Evolutionary conservation across 2,329 filamentous ascomycete genomes (phyloP).

Genomic region (Lachnellula willkommii): DNA sequence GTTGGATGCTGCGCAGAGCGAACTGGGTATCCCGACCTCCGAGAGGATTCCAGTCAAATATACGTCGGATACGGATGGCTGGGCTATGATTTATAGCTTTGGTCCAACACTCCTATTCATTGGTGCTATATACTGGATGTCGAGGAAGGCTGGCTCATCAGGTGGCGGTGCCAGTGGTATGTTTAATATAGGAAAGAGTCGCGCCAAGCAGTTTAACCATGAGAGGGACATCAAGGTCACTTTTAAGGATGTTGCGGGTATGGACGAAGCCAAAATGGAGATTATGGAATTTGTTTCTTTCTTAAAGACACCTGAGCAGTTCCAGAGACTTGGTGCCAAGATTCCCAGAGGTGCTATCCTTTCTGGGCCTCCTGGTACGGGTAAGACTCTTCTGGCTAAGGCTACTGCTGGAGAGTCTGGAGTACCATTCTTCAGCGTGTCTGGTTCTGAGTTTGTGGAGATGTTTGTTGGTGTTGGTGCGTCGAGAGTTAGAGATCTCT

Average conservation of each 20-base stretch:
- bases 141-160: constrained; percentile 66
- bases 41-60: constrained; percentile 94
- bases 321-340: constrained; percentile 92
- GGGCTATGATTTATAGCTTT: constrained; percentile 69
- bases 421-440: constrained; percentile 97
- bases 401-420: constrained; percentile 95
- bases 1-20: constrained; percentile 80
- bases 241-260: constrained; percentile 92
- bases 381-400: constrained; percentile 96
- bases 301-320: constrained; percentile 86
- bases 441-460: constrained; percentile 97
- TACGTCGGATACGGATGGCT: constrained; percentile 65
- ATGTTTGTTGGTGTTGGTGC: constrained; percentile 99
- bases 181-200: constrained; percentile 93
- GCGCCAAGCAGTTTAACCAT: constrained; percentile 95
- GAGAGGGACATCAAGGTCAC: constrained; percentile 96
- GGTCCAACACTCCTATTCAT: constrained; percentile 84
- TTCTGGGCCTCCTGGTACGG: constrained; percentile 94
- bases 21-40: constrained; percentile 77
- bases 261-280: constrained; percentile 96
- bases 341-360: constrained; percentile 96
- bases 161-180: constrained; percentile 68
- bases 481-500: constrained; percentile 89
- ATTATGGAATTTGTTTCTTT: constrained; percentile 99
- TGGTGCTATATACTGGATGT: constrained; percentile 74